Conservation (phyloP, 2,329 filamentous ascomycete species). For the Sporothrix mexicana region DNA sequence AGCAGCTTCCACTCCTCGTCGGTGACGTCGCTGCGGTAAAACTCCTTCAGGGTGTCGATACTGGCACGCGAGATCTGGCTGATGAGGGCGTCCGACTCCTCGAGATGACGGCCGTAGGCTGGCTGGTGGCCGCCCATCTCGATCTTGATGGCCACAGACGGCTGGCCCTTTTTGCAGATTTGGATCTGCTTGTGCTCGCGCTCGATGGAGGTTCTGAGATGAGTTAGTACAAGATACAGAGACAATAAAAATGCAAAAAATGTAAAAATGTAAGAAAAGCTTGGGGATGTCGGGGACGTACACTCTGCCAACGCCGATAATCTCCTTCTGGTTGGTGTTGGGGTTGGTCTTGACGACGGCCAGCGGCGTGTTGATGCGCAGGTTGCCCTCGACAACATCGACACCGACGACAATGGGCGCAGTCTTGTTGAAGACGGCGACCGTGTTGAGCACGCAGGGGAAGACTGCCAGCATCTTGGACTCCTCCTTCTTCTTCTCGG, state of each 20-base stretch:
- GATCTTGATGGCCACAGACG: slow-evolving; percentile 97
- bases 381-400: slow-evolving; percentile 88
- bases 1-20: slow-evolving; percentile 96
- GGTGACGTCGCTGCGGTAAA: slow-evolving; percentile 83
- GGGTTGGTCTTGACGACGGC: slow-evolving; percentile 83
- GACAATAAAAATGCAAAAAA: slow-evolving; percentile 15
- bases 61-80: slow-evolving; percentile 83
- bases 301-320: slow-evolving; percentile 89
- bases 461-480: slow-evolving; percentile 95
- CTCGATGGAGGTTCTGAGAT: slow-evolving; percentile 84
- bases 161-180: slow-evolving; percentile 93
- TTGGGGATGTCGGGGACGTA: slow-evolving; percentile 58
- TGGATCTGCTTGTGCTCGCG: slow-evolving; percentile 95
- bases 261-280: neutral
- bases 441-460: slow-evolving; percentile 85
- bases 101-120: slow-evolving; percentile 90
- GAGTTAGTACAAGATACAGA: slow-evolving; percentile 40
- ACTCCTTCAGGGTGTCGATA: slow-evolving; percentile 96
- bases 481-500: slow-evolving; percentile 94
- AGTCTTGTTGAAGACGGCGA: slow-evolving; percentile 99
- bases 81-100: slow-evolving; percentile 89
- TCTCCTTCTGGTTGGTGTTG: slow-evolving; percentile 79
- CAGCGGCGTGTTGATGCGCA: slow-evolving; percentile 87
- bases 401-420: slow-evolving; percentile 93
- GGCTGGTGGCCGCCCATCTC: slow-evolving; percentile 92